phyloP scores from a whole-genome alignment of 1,284 basidiomycete genomes.

The Pseudozyma sp. region DNA sequence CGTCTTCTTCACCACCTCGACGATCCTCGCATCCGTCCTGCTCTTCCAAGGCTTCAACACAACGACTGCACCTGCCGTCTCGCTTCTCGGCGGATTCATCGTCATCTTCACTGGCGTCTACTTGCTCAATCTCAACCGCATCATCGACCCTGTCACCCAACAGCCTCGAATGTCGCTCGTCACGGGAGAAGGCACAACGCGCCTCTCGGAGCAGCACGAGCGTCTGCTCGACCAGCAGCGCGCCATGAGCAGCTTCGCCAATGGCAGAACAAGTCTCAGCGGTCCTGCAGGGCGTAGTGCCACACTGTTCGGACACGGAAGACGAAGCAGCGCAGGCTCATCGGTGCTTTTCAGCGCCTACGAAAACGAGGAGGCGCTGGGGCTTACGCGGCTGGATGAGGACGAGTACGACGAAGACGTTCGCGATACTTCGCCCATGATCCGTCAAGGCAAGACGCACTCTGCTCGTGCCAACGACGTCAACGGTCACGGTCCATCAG shows the following conservation, averaged over 20 bases:
- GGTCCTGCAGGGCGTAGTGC: conserved; percentile 32
- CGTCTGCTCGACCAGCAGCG: conserved; percentile 53
- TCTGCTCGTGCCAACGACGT: conserved; percentile 1
- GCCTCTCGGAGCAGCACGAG: conserved; percentile 57
- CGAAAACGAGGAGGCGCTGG: conserved; percentile 59
- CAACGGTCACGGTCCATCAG: conserved; percentile 20
- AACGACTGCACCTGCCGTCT: conserved; percentile 73
- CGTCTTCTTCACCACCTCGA: conserved; percentile 96
- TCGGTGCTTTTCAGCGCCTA: conserved; percentile 61
- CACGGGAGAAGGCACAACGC: conserved; percentile 60
- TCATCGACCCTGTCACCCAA: conserved; percentile 59
- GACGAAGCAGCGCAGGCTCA: conserved; percentile 44
- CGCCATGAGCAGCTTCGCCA: conserved; percentile 43
- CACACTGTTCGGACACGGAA: conserved; percentile 29
- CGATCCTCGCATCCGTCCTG: conserved; percentile 92
- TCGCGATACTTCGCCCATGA: conserved; percentile 40
- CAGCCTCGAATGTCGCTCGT: conserved; percentile 63
- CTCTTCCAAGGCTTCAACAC: conserved; percentile 98
- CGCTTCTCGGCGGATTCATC: conserved; percentile 66
- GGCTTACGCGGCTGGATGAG: conserved; percentile 58
- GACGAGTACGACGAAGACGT: conserved; percentile 47
- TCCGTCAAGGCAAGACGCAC: conserved; percentile 40
- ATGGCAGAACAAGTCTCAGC: conserved; percentile 34
- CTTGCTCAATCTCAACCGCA: conserved; percentile 66
- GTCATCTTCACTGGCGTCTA: conserved; percentile 68